Evolutionary conservation across 257 asterid species (phyloP).

Genomic region (Solanum etuberosum): DNA sequence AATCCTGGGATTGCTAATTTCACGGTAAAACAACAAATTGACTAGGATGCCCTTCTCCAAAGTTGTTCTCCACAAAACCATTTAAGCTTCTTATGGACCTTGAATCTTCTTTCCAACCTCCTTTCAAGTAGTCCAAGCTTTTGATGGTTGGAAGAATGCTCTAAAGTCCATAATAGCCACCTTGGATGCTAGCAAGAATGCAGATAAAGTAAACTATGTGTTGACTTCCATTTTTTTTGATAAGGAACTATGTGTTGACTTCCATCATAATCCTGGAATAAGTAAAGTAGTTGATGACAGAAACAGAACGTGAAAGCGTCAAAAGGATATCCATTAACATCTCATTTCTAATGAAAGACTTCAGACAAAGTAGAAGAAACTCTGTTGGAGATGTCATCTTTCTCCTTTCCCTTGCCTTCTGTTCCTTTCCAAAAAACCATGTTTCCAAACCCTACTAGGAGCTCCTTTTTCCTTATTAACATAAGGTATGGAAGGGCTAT

Average conservation of each 20-base stretch:
- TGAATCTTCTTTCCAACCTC: neutral
- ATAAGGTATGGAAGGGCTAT: neutral
- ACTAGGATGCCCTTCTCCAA: neutral
- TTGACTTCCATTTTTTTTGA: neutral
- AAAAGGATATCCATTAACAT: neutral
- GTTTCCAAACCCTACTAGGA: neutral
- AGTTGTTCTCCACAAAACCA: neutral
- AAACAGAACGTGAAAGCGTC: neutral
- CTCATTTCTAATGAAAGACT: neutral
- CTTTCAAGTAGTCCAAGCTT: neutral
- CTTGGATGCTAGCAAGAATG: neutral
- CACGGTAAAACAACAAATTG: neutral
- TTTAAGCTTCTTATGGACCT: neutral
- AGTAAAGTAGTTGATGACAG: neutral
- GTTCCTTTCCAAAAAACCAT: neutral
- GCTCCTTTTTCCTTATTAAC: neutral
- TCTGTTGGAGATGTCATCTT: neutral
- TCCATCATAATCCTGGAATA: neutral
- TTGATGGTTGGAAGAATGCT: neutral
- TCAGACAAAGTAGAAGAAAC: neutral
- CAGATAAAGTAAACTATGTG: neutral
- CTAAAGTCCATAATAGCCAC: neutral
- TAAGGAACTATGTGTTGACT: neutral
- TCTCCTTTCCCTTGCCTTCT: neutral
- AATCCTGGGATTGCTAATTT: neutral